Percentiles rank a stretch among this genome's conserved stretches.
These are phyloP conservation scores for Aspergillus sp. DNA, from an alignment of 2,329 filamentous ascomycete species.

Conservation along the genomic window DNA sequence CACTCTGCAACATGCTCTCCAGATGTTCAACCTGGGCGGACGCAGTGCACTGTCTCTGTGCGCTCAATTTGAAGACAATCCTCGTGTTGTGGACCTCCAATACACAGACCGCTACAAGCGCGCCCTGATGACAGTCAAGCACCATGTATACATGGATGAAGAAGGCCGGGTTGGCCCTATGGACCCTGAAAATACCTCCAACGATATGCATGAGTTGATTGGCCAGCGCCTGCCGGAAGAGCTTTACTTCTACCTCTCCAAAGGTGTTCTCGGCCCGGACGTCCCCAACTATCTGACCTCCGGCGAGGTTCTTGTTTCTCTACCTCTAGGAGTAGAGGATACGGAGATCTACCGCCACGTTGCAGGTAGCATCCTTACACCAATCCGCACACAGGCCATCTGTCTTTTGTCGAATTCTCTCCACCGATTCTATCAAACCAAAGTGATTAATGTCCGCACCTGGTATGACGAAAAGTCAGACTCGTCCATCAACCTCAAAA, in stretches of 20 bases:
- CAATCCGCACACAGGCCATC: slow-evolving; percentile 72
- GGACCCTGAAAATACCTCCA: slow-evolving; percentile 70
- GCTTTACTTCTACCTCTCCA: slow-evolving; percentile 84
- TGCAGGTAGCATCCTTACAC: slow-evolving; percentile 69
- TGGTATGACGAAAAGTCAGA: slow-evolving; percentile 79
- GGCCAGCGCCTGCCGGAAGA: slow-evolving; percentile 88
- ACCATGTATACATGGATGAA: slow-evolving; percentile 77
- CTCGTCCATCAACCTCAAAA: slow-evolving; percentile 62
- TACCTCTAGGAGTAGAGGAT: slow-evolving; percentile 81
- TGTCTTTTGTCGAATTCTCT: slow-evolving; percentile 75
- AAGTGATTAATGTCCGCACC: slow-evolving; percentile 70
- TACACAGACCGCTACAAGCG: slow-evolving; percentile 87
- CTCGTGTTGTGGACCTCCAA: slow-evolving; percentile 65
- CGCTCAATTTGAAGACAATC: slow-evolving; percentile 74
- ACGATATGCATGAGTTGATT: slow-evolving; percentile 84
- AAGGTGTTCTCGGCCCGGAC: slow-evolving; percentile 73
- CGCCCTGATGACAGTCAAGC: slow-evolving; percentile 78
- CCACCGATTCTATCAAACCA: slow-evolving; percentile 78
- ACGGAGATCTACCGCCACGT: slow-evolving; percentile 78
- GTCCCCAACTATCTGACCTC: slow-evolving; percentile 80
- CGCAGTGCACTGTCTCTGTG: slow-evolving; percentile 72
- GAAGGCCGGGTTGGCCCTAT: slow-evolving; percentile 75
- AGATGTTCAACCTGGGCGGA: slow-evolving; percentile 65
- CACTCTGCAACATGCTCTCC: slow-evolving; percentile 70
- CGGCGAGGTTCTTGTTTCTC: slow-evolving; percentile 70